Percentiles rank a stretch among this genome's conserved stretches.
phyloP scores from a whole-genome alignment of 495 filamentous ascomycete genomes.

The Aspergillus sparsus region DNA sequence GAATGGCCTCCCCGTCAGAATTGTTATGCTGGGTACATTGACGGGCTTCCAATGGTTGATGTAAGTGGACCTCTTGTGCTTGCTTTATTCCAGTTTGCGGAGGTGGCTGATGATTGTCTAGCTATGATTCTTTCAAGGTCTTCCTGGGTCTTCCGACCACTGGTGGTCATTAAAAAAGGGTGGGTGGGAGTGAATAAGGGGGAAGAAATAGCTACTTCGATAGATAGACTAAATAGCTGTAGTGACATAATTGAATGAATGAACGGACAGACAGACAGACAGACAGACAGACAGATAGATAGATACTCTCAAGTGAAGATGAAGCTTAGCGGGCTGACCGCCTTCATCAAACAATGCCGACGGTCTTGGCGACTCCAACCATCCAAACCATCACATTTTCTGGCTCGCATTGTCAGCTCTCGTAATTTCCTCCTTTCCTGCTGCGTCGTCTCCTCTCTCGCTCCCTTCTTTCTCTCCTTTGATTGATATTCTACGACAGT shows the following conservation, averaged over 20 bases:
- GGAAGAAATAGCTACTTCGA: neutral
- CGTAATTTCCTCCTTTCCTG: neutral
- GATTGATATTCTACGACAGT: neutral
- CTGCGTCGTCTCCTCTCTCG: too few relatives aligned
- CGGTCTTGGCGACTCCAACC: constrained; percentile 14
- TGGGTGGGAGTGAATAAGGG: neutral
- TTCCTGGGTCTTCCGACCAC: constrained; percentile 69
- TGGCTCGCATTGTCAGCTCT: constrained; percentile 4
- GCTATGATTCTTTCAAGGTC: constrained; percentile 77
- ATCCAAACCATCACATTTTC: constrained; percentile 7
- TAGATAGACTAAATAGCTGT: neutral
- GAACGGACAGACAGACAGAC: too few relatives aligned
- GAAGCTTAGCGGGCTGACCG: constrained; percentile 19
- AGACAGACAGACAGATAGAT: too few relatives aligned
- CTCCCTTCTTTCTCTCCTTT: neutral
- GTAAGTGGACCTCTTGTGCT: constrained; percentile 31
- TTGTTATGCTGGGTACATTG: constrained; percentile 64
- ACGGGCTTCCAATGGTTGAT: constrained; percentile 79
- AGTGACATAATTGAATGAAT: neutral
- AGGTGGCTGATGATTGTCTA: constrained; percentile 22
- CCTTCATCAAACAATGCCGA: constrained; percentile 11
- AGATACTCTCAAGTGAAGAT: neutral
- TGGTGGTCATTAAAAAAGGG: constrained; percentile 51
- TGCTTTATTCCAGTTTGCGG: neutral
- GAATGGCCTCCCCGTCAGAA: constrained; percentile 68